phyloP scores from a whole-genome alignment of 257 asterid genomes.

The Solanum verrucosum region DNA sequence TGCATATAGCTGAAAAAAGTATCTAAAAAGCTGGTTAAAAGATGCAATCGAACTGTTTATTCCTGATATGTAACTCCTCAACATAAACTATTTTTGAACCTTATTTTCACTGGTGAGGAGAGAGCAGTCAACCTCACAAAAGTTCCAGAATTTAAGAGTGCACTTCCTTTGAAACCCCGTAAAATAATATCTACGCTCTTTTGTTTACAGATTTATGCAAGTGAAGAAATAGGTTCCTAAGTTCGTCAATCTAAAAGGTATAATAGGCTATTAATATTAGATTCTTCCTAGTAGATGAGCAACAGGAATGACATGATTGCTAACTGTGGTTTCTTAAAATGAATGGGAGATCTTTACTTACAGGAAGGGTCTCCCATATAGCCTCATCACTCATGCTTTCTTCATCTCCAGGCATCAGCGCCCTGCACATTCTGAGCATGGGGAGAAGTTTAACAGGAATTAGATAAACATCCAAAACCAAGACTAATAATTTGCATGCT shows the following conservation, averaged over 20 bases:
- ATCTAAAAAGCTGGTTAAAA: not conserved
- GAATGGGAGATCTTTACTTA: slow-evolving; percentile 28
- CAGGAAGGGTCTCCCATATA: slow-evolving; percentile 98
- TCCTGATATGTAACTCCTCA: not conserved
- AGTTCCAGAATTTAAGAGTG: not conserved
- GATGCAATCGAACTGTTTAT: not conserved
- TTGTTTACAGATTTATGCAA: not conserved
- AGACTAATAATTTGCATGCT: not conserved
- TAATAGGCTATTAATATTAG: not conserved
- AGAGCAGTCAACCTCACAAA: not conserved
- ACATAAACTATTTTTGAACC: not conserved
- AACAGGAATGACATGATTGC: not conserved
- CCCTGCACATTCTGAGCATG: slow-evolving; percentile 74
- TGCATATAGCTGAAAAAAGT: not conserved
- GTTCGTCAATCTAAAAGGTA: not conserved
- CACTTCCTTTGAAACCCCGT: not conserved
- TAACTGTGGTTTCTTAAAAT: not conserved
- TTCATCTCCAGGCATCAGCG: slow-evolving; percentile 95
- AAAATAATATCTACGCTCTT: not conserved
- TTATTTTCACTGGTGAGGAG: not conserved
- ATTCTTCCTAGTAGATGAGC: not conserved
- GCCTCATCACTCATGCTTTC: slow-evolving; percentile 87
- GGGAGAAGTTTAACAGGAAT: slow-evolving; percentile 3
- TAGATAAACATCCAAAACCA: not conserved
- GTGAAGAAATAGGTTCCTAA: not conserved